Evolutionary conservation across 1,284 basidiomycete species (phyloP).

Genomic region (Coniferiporia weirii): DNA sequence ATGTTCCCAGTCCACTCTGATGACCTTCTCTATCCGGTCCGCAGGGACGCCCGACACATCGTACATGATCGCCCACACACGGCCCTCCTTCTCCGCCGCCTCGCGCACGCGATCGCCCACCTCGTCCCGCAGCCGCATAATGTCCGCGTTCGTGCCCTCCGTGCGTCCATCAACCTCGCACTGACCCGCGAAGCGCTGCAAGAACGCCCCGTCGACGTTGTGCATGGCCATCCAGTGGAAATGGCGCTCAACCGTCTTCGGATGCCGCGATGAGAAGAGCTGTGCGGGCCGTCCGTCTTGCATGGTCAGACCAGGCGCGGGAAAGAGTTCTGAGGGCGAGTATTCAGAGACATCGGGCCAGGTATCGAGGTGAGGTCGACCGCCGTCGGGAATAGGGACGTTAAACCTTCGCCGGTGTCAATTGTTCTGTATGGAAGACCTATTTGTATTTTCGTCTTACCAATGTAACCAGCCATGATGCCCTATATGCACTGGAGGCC

Average conservation of each 20-base stretch:
- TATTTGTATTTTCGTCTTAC: neutral
- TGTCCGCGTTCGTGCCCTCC: conserved; percentile 43
- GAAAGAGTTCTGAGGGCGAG: conserved; percentile 61
- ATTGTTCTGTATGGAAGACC: no score
- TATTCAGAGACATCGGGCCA: conserved; percentile 74
- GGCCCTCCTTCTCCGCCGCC: conserved; percentile 68
- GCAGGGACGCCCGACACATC: conserved; percentile 64
- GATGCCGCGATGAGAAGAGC: conserved; percentile 71
- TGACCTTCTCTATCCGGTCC: conserved; percentile 50
- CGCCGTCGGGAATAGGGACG: conserved; percentile 56
- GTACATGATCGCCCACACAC: conserved; percentile 80
- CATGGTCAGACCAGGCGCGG: conserved; percentile 54
- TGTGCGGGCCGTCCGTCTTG: conserved; percentile 51
- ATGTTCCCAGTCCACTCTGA: conserved; percentile 66
- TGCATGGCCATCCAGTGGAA: conserved; percentile 80
- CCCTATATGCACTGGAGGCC: conserved; percentile 42
- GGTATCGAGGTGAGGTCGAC: conserved; percentile 61
- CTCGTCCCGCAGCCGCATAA: conserved; percentile 61
- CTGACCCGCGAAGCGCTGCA: conserved; percentile 67
- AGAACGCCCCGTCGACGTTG: conserved; percentile 69
- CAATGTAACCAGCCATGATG: conserved; percentile 84
- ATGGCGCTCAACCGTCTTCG: conserved; percentile 66
- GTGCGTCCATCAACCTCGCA: conserved; percentile 43
- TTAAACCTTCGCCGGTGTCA: conserved; percentile 39
- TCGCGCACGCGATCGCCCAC: conserved; percentile 62